Evolutionary conservation across 1,139 yeast genomes (phyloP).

Genomic region (Pichia cactophila): DNA sequence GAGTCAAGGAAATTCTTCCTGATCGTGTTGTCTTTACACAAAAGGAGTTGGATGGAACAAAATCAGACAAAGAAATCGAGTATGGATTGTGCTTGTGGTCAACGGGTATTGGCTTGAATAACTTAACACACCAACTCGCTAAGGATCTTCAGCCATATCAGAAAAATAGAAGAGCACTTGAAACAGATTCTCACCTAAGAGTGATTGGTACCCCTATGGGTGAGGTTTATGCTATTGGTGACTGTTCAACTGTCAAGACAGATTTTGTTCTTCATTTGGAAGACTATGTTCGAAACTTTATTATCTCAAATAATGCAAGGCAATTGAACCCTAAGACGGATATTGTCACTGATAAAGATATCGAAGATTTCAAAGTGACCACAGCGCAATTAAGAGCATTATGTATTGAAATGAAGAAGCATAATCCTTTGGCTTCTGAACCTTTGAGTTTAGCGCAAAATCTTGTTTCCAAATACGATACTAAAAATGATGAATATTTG

Average conservation of each 20-base stretch:
- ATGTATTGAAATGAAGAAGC: slow-evolving; percentile 37
- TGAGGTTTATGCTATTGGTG: slow-evolving; percentile 62
- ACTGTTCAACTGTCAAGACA: slow-evolving; percentile 55
- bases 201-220: slow-evolving; percentile 55
- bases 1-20: slow-evolving; percentile 47
- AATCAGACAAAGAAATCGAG: slow-evolving; percentile 41
- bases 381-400: slow-evolving; percentile 40
- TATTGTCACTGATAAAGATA: slow-evolving; percentile 36
- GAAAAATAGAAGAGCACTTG: slow-evolving; percentile 52
- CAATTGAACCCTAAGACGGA: slow-evolving; percentile 14
- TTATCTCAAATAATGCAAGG: slow-evolving; percentile 28
- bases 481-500: slow-evolving; percentile 38
- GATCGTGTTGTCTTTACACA: slow-evolving; percentile 49
- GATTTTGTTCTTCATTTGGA: slow-evolving; percentile 48
- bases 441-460: slow-evolving; percentile 44
- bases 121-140: slow-evolving; percentile 44
- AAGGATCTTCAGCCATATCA: slow-evolving; percentile 37
- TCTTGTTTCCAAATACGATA: slow-evolving; percentile 43
- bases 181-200: slow-evolving; percentile 58
- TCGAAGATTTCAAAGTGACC: slow-evolving; percentile 36
- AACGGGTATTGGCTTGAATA: slow-evolving; percentile 58
- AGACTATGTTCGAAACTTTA: slow-evolving; percentile 36
- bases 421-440: slow-evolving; percentile 52
- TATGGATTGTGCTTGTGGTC: slow-evolving; percentile 63
- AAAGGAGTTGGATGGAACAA: slow-evolving; percentile 27